These are phyloP conservation scores for Phoma sp. DNA, from an alignment of 2,329 filamentous ascomycete genomes.

Conservation along the genomic window DNA sequence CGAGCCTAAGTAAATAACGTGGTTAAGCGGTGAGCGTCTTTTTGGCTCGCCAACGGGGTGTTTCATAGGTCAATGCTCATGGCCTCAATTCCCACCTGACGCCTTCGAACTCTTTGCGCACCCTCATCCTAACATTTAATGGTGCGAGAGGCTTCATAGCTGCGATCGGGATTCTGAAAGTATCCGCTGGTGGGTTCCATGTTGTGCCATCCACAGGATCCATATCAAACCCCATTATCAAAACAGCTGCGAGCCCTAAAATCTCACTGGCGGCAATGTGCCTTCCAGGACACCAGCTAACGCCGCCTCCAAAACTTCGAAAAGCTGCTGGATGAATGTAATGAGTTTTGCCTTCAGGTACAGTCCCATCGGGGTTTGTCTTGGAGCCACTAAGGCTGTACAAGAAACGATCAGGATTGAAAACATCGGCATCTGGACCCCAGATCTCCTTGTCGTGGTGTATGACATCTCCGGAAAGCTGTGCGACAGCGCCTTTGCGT, in stretches of 20 bases:
- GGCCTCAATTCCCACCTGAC: constrained; percentile 21
- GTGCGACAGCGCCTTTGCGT: constrained; percentile 51
- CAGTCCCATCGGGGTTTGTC: constrained; percentile 17
- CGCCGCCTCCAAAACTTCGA: constrained; percentile 42
- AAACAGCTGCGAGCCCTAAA: constrained; percentile 32
- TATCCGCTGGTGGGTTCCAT: constrained; percentile 28
- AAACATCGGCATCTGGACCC: constrained; percentile 51
- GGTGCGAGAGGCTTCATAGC: constrained; percentile 26
- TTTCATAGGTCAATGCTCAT: background rate
- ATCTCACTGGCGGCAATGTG: constrained; percentile 47
- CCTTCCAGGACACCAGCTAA: constrained; percentile 43
- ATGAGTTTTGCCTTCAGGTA: constrained; percentile 20
- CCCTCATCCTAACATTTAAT: constrained; percentile 19
- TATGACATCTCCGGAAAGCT: constrained; percentile 54
- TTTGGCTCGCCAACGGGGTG: no score
- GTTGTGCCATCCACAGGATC: constrained; percentile 18
- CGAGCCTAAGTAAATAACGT: no score
- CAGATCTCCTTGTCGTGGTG: constrained; percentile 52
- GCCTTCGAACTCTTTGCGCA: constrained; percentile 24
- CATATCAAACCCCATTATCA: constrained; percentile 43
- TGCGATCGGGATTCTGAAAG: constrained; percentile 25
- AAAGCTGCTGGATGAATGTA: constrained; percentile 38
- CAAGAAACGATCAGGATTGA: constrained; percentile 54
- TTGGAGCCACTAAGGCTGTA: constrained; percentile 25
- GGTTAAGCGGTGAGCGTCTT: no score